Base-by-base conservation (phyloP, 352 stramenopile species). In the Phytophthora boehmeriae region DNA sequence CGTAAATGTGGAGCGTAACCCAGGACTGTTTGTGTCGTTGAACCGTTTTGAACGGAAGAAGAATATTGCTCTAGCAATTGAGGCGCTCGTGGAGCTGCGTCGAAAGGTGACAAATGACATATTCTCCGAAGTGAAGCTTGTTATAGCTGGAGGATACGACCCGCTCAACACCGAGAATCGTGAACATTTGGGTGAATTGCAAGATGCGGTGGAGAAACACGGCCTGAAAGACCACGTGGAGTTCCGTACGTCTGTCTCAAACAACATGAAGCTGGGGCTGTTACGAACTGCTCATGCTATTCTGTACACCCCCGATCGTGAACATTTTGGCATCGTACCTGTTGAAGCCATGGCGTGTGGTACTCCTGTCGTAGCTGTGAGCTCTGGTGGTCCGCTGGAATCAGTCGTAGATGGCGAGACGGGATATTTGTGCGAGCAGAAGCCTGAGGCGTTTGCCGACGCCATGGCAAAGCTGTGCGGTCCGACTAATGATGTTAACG, bases 1-100 rank as follows among this genome's bases (percentile, higher is more conserved):
- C 8, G 58, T 67, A 1, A 39, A 65, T 14, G 63, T 73, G 20
- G 58, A 73, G 27, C 76, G 76, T 30, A 62, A 88, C 25, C 35
- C 80, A 5, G 64, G 60, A 8, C 65, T 93, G 8, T 96, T 99
- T 56, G 87, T 99, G 17, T 99, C 96, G 25, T 71, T 99, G 52
- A 99, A 99, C 80, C 86, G 97, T 34, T 99, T 98, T 61, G 97
- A 99, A 77, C 83, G 96, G 13, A 99, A 99, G 88, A 99, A 99
- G 81, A 98, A 98, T 65, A 83, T 99, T 20, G 85, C 78, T 27
- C 72, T 99, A 5, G 90, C 89, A 14, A 85, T 98, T 59, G 69
- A 93, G 45, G 87, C 89, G 28, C 75, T 97, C 23, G 79, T 76
- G 3, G 57, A 86, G 46, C 65, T 96, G 19, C 71, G 85, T 35